These are phyloP conservation scores for Aspergillus spinulosporus DNA, from an alignment of 2,329 filamentous ascomycete species.

Conservation along the genomic window DNA sequence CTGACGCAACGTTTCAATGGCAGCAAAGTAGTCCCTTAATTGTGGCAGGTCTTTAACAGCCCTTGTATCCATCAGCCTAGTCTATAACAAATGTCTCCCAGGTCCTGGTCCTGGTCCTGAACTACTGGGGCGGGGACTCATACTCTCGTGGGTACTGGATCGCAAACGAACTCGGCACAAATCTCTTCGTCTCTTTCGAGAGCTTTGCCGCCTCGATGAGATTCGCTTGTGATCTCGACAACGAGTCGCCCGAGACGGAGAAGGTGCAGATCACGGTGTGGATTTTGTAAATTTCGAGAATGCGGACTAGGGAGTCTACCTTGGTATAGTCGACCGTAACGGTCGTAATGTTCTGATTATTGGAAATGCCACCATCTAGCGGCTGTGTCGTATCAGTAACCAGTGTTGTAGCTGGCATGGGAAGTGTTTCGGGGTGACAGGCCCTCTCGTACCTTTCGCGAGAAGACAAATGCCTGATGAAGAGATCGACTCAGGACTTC, in stretches of 20 bases:
- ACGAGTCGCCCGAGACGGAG: conserved; percentile 5
- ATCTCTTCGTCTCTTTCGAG: conserved; percentile 19
- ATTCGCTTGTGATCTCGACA: conserved; percentile 16
- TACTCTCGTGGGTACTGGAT: conserved; percentile 17
- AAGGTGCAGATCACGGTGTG: conserved; percentile 27
- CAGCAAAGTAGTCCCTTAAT: conserved; percentile 12
- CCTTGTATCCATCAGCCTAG: not conserved
- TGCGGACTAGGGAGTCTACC: conserved; percentile 22
- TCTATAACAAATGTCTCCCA: too few species aligned
- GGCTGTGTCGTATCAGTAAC: not conserved
- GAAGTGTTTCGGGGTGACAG: too few species aligned
- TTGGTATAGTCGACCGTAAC: conserved; percentile 30
- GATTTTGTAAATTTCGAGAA: conserved; percentile 25
- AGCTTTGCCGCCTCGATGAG: conserved; percentile 24
- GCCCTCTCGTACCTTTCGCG: not conserved
- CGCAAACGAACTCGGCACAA: conserved; percentile 25
- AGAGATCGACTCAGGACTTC: conserved; percentile 2
- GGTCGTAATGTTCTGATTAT: not conserved
- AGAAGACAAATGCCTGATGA: conserved; percentile 12
- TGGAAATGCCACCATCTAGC: not conserved
- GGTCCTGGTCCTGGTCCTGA: too few species aligned
- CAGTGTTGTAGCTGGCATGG: too few species aligned
- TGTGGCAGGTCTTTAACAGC: not conserved
- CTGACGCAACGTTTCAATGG: not conserved
- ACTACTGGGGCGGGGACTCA: not conserved